A percentile compares a stretch with the other conserved stretches of the same genome.
Evolutionary conservation across 2,329 filamentous ascomycete species (phyloP).

Genomic region (Pyrenophora teres): DNA sequence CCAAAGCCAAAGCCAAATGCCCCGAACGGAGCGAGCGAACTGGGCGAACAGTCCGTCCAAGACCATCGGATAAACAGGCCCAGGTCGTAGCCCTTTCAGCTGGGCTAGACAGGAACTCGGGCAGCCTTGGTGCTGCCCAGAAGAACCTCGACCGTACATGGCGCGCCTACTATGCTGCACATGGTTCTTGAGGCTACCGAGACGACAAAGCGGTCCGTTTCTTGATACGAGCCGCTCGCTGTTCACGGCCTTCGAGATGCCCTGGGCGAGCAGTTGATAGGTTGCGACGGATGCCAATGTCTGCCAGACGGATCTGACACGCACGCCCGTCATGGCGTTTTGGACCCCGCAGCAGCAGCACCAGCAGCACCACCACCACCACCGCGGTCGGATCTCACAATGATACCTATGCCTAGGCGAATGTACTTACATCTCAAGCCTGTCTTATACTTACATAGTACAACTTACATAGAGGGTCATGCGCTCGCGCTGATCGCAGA

Average conservation of each 20-base stretch:
- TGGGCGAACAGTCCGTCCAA: slow-evolving; percentile 3
- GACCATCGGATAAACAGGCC: slow-evolving; percentile 20
- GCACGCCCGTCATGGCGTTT: slow-evolving; percentile 10
- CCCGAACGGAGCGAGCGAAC: slow-evolving; percentile 6
- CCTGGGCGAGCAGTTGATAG: neutral
- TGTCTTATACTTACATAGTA: neutral
- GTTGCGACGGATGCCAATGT: slow-evolving; percentile 1
- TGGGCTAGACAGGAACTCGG: too few relatives aligned
- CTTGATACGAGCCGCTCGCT: too few relatives aligned
- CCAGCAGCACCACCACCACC: neutral
- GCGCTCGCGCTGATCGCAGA: slow-evolving; percentile 7
- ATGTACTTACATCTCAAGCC: neutral
- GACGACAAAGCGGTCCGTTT: neutral
- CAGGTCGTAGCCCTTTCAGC: neutral
- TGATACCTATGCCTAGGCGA: neutral
- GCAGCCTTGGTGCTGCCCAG: too few relatives aligned
- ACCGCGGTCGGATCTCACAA: neutral
- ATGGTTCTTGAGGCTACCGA: neutral
- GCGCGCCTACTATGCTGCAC: neutral
- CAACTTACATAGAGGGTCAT: neutral
- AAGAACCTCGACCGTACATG: too few relatives aligned
- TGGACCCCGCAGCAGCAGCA: slow-evolving; percentile 3
- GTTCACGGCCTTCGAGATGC: too few relatives aligned
- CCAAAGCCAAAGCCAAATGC: neutral
- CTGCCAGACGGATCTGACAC: slow-evolving; percentile 8